Evolutionary conservation across 2,329 filamentous ascomycete genomes (phyloP), one percentile per base, ranked within the genome.

Genomic region (Penicillium concentricum): DNA sequence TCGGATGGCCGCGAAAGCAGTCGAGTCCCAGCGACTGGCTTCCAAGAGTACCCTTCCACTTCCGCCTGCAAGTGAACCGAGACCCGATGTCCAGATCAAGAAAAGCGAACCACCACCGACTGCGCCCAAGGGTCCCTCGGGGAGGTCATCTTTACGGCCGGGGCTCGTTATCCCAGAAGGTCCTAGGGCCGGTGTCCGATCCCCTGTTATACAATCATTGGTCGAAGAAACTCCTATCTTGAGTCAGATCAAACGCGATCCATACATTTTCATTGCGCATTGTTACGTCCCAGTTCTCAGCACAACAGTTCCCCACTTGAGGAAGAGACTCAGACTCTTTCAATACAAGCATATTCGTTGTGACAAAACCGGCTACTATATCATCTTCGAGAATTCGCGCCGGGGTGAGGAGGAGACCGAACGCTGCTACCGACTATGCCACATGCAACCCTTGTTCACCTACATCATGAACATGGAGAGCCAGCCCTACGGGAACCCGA

Each of bases 381-480:
- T 97, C 51, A 81, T 92, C n/a, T 99, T 99, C 68, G 85, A 90
- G 49, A 88, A 93, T 66, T 90, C 86, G 2, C 83, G 84, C 53
- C 80, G 82, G 9, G 93, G 93, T 3, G 87, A 92, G 66, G 81
- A 87, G 54, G 92, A 97, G 74, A 88, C 91, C 0, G 87, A 90
- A 64, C 83, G 89, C 60, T 97, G 92, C 71, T 92, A 86, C 72
- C 82, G 85, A 52, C 84, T 87, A 50, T 92, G 90, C 63, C 87
- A 97, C 71, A 88, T 89, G 71, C 88, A 88, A 42, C 84, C 89
- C 6, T 85, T 99, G 61, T 99, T 99, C 78, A 97, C 89, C 1
- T 97, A 97, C 66, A 82, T 84, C 58, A 93, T 99, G 89, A 84
- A 86, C 43, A 96, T 99, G 91, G 89, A 93, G 70, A 87, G 91